Evolutionary conservation across 2,329 filamentous ascomycete species (phyloP).

Genomic region (Pseudogymnoascus sp.): DNA sequence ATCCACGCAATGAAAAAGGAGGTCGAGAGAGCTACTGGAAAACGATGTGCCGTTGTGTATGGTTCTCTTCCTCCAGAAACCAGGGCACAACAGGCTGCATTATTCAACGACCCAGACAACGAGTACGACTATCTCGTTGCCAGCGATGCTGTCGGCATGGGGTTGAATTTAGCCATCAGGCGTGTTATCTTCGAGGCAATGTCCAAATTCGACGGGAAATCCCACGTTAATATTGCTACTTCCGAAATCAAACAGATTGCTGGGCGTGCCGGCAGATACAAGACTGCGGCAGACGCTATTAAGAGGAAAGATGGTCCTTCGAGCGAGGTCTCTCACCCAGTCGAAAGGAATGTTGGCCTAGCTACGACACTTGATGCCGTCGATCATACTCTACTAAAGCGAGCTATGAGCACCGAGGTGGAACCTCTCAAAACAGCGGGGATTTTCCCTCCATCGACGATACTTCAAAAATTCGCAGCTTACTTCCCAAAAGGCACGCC

Average conservation of each 20-base stretch:
- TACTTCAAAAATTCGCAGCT: slow-evolving; percentile 68
- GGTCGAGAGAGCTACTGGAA: slow-evolving; percentile 69
- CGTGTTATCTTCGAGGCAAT: slow-evolving; percentile 80
- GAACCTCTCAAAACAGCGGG: slow-evolving; percentile 63
- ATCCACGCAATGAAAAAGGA: slow-evolving; percentile 73
- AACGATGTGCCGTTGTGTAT: slow-evolving; percentile 86
- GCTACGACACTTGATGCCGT: slow-evolving; percentile 70
- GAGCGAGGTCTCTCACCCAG: neutral
- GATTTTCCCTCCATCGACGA: slow-evolving; percentile 61
- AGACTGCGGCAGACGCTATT: slow-evolving; percentile 56
- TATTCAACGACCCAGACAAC: slow-evolving; percentile 94
- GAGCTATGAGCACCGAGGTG: slow-evolving; percentile 57
- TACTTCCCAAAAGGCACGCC: slow-evolving; percentile 78
- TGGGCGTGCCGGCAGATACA: slow-evolving; percentile 82
- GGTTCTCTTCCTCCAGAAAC: slow-evolving; percentile 88
- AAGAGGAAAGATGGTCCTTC: slow-evolving; percentile 12
- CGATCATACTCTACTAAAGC: slow-evolving; percentile 57
- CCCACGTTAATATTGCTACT: slow-evolving; percentile 44
- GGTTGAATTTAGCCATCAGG: slow-evolving; percentile 85
- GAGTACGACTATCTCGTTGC: slow-evolving; percentile 93
- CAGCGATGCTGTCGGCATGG: slow-evolving; percentile 96
- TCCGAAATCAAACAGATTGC: slow-evolving; percentile 93
- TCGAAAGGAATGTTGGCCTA: slow-evolving; percentile 45
- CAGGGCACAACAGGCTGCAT: slow-evolving; percentile 76
- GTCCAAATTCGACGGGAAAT: slow-evolving; percentile 60